phyloP scores from a whole-genome alignment of 2,329 filamentous ascomycete species.

The Ceratocystis variospora region DNA sequence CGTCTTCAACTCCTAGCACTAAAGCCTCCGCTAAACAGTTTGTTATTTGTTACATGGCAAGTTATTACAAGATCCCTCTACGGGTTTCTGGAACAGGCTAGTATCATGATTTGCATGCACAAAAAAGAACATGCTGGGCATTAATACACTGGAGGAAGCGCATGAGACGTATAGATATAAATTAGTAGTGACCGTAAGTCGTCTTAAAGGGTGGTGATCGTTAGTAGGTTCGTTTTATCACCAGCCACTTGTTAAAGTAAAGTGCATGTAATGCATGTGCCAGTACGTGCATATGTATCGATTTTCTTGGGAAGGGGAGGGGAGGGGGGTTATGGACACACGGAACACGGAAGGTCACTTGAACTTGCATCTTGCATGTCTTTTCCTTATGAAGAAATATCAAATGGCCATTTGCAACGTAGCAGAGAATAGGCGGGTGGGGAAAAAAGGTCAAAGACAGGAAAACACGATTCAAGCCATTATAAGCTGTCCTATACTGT shows the following conservation, averaged over 20 bases:
- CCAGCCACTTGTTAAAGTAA: background rate
- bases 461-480: no score
- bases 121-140: background rate
- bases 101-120: background rate
- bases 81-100: background rate
- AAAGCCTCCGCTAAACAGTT: background rate
- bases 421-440: no score
- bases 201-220: no score
- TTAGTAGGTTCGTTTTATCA: background rate
- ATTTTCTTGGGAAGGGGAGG: background rate
- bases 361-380: background rate
- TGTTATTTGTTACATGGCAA: background rate
- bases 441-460: no score
- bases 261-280: background rate
- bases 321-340: background rate
- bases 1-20: no score
- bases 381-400: background rate
- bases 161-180: background rate
- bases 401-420: no score
- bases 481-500: no score
- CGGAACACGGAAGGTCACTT: no score
- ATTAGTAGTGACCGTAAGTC: no score
- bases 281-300: background rate
- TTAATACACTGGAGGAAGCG: background rate
- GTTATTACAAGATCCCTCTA: background rate